Evolutionary conservation across 495 filamentous ascomycete genomes (phyloP), one percentile per base, ranked within the genome.

Genomic region (Aspergillus affinis): DNA sequence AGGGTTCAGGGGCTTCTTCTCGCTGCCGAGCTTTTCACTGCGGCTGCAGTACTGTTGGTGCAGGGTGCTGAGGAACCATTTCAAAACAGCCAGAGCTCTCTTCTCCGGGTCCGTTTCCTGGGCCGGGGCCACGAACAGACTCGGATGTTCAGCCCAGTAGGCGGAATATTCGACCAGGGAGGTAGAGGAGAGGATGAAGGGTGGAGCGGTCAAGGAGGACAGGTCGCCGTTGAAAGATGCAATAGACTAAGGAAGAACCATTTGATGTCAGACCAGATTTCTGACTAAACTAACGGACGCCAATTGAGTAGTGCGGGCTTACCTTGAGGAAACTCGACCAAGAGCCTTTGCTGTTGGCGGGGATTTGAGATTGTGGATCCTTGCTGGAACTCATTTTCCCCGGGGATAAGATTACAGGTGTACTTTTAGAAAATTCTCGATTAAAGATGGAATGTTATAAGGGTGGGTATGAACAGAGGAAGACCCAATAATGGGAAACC

Each of bases 221-320:
- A 98, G 86, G 67, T 98, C 94, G 66, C 95, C 94, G 75, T 91
- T 96, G 81, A 97, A 98, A 19, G 91, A 94, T 44, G 94, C 91
- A 67, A 98, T 92, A 27, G 93, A 95, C 91, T 95, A 55, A 7
- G 54, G 54, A 20, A 41, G 27, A 36, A 51, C 15, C 20, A 53
- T 44, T 48, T 8, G 13, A 18, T 51, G 20, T 55, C 21, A n/a
- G 36, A 18, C 30, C 57, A 17, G 54, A 54, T 44, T 44, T 26
- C n/a, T 27, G 30, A 48, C 20, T 13, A 23, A 26, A 53, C 45
- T 46, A 54, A 46, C 41, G 50, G 36, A 54, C 47, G 41, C 21
- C 6, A 26, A 59, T 36, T 58, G 2, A 36, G 36, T 41, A 36
- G 18, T 55, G 32, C 36, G 19, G 51, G 47, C 51, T 46, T 73